phyloP scores from a whole-genome alignment of 768 basidiomycete species.

The Pilatotrama ljubarskyi region DNA sequence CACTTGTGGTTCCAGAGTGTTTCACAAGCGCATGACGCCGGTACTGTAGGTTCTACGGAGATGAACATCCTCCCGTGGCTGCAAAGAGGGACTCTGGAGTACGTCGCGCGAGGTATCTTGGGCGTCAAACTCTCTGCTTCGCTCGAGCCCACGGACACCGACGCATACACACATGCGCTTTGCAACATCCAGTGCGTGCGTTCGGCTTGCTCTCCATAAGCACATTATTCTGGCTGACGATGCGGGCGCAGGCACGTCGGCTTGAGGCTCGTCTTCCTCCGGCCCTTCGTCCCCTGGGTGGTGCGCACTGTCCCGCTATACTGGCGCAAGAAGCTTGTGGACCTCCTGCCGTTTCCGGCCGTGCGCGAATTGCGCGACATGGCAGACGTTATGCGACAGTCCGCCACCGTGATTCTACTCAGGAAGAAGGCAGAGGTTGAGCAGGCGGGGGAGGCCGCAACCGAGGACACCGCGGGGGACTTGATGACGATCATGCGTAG shows the following conservation, averaged over 20 bases:
- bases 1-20: too few species aligned
- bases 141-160: constrained; percentile 28
- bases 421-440: constrained; percentile 32
- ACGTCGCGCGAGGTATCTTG: constrained; percentile 35
- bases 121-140: constrained; percentile 38
- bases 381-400: constrained; percentile 33
- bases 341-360: constrained; percentile 33
- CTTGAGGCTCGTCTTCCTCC: constrained; percentile 30
- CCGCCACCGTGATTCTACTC: constrained; percentile 30
- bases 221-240: background rate
- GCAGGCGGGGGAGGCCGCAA: background rate
- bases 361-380: constrained; percentile 31
- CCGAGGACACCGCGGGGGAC: constrained; percentile 30
- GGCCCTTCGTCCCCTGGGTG: constrained; percentile 35
- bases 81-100: constrained; percentile 37
- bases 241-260: constrained; percentile 26
- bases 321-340: constrained; percentile 33
- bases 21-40: too few species aligned
- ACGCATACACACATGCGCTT: constrained; percentile 34
- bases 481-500: constrained; percentile 44
- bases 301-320: constrained; percentile 31
- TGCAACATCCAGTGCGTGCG: constrained; percentile 33
- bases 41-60: too few species aligned
- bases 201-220: too few species aligned
- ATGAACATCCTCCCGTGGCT: constrained; percentile 38